Conservation (phyloP, 2,329 filamentous ascomycete species). For the Cordyceps cateniannulata region DNA sequence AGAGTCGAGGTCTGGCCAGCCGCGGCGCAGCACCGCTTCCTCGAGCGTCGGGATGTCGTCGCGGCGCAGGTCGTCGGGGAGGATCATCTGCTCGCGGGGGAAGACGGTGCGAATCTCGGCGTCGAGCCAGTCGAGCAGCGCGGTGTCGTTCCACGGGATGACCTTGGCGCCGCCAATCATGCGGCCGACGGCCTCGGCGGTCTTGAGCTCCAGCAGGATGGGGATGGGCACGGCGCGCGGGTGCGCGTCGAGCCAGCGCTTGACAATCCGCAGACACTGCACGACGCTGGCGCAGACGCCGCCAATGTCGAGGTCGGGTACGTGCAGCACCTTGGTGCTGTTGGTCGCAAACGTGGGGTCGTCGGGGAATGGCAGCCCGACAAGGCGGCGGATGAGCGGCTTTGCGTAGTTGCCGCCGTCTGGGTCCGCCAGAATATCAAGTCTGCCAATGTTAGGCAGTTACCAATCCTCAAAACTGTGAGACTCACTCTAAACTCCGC, state of each 20-base stretch:
- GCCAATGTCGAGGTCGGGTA: constrained; percentile 42
- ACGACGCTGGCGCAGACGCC: constrained; percentile 39
- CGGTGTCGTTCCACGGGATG: constrained; percentile 36
- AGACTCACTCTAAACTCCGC: constrained; percentile 34
- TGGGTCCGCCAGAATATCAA: constrained; percentile 43
- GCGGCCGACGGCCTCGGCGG: constrained; percentile 19
- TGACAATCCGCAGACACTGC: constrained; percentile 36
- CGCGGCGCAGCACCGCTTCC: constrained; percentile 35
- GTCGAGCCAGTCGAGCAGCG: constrained; percentile 37
- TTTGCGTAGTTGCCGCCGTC: constrained; percentile 40
- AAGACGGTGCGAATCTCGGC: constrained; percentile 40
- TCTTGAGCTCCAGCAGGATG: constrained; percentile 45
- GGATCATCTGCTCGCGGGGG: constrained; percentile 32
- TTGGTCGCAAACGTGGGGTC: constrained; percentile 32
- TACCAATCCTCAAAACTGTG: not conserved
- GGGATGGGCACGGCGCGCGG: constrained; percentile 38
- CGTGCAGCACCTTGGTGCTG: constrained; percentile 43
- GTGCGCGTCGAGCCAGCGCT: constrained; percentile 37
- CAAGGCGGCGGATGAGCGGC: constrained; percentile 34
- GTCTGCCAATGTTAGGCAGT: not conserved
- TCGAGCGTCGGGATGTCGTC: constrained; percentile 34
- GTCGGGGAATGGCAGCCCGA: constrained; percentile 31
- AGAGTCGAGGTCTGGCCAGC: constrained; percentile 41
- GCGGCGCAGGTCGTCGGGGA: constrained; percentile 39
- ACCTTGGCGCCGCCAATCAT: constrained; percentile 28